A percentile compares a stretch with the other conserved stretches of the same genome.
Evolutionary conservation across 2,329 filamentous ascomycete genomes (phyloP).

Genomic region (Coniochaeta sp.): DNA sequence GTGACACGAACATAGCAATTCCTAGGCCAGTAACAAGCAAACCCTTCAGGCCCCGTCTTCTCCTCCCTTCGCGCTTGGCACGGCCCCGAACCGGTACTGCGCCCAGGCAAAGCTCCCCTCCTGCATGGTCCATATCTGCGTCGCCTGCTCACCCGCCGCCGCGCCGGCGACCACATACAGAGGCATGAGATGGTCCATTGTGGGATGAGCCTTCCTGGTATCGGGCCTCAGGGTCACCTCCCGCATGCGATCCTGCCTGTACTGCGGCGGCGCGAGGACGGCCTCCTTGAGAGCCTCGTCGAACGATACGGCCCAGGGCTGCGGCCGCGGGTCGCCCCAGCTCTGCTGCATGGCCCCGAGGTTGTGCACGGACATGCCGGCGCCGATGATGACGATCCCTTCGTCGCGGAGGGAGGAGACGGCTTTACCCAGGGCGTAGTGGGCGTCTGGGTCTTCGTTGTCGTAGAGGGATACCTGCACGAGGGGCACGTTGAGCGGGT

Average conservation of each 20-base stretch:
- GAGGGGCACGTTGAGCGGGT: conserved; percentile 58
- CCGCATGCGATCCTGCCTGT: conserved; percentile 32
- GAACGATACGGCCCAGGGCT: conserved; percentile 56
- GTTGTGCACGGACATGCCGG: conserved; percentile 72
- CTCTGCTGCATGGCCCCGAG: conserved; percentile 46
- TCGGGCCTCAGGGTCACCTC: conserved; percentile 32
- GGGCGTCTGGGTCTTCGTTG: conserved; percentile 55
- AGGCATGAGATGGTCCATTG: conserved; percentile 44
- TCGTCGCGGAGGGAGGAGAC: conserved; percentile 60
- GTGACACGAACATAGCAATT: background rate
- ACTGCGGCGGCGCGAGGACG: conserved; percentile 35
- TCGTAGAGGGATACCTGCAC: conserved; percentile 67
- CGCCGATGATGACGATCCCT: conserved; percentile 60
- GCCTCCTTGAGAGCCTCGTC: conserved; percentile 62
- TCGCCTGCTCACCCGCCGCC: conserved; percentile 32
- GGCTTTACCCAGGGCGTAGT: conserved; percentile 62
- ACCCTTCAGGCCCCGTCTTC: background rate
- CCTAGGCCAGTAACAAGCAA: background rate
- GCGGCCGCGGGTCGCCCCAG: conserved; percentile 33
- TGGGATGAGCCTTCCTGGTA: conserved; percentile 39
- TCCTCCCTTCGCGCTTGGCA: conserved; percentile 19
- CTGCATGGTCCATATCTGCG: conserved; percentile 37
- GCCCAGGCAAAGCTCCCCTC: conserved; percentile 38
- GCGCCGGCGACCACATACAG: conserved; percentile 39
- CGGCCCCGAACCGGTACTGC: conserved; percentile 37